phyloP scores from a whole-genome alignment of 2,329 filamentous ascomycete genomes.

The Xylaria sp. region DNA sequence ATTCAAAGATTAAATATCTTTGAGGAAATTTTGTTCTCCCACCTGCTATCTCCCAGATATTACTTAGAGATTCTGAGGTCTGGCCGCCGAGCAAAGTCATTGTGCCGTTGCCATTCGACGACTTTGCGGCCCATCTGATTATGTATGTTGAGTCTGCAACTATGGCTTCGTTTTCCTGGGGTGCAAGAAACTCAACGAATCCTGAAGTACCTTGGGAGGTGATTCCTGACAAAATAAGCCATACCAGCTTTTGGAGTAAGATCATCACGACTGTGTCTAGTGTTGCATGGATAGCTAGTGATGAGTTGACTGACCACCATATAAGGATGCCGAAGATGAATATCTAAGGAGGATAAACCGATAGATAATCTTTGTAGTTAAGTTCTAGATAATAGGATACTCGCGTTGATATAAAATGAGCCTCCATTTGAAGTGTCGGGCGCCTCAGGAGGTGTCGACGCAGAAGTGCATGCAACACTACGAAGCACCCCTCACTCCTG shows the following conservation, averaged over 20 bases:
- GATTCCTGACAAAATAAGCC: neutral
- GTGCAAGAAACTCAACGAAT: slow-evolving; percentile 12
- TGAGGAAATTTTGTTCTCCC: neutral
- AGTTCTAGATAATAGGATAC: too few species aligned
- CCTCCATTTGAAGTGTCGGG: neutral
- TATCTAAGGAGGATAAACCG: too few species aligned
- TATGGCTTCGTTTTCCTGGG: neutral
- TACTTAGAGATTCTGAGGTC: neutral
- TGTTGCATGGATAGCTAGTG: neutral
- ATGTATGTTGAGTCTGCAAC: neutral
- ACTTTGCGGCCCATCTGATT: slow-evolving; percentile 1
- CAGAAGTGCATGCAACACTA: neutral
- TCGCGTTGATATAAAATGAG: neutral
- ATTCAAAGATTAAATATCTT: neutral
- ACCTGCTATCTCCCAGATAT: slow-evolving; percentile 9
- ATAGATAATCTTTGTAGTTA: too few species aligned
- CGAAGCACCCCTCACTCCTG: neutral
- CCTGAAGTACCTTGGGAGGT: neutral
- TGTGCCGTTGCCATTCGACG: neutral
- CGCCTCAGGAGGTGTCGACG: neutral
- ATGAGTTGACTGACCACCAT: neutral
- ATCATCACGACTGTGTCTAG: neutral
- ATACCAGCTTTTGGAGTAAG: neutral
- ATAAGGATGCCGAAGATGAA: too few species aligned
- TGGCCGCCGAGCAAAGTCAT: slow-evolving; percentile 4